These are phyloP conservation scores for Epichloe uncinata DNA, from an alignment of 2,329 filamentous ascomycete genomes.

Conservation along the genomic window DNA sequence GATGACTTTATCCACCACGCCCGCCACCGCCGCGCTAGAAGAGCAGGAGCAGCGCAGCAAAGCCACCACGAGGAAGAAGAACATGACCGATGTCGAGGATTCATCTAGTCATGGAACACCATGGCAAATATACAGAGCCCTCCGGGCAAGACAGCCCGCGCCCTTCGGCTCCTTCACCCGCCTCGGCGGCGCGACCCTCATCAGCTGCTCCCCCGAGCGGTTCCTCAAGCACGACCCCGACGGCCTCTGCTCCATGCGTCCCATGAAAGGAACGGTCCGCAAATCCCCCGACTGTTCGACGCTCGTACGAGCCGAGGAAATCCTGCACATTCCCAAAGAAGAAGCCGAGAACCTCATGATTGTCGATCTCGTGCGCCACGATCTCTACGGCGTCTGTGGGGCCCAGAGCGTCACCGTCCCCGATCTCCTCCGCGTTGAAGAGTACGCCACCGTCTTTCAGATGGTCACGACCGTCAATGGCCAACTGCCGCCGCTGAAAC, in stretches of 20 bases:
- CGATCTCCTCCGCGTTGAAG: constrained; percentile 74
- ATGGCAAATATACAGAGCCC: constrained; percentile 60
- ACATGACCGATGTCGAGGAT: neutral
- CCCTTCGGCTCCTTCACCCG: constrained; percentile 76
- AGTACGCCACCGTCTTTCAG: constrained; percentile 82
- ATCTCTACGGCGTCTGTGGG: constrained; percentile 74
- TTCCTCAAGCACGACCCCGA: constrained; percentile 50
- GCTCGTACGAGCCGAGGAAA: constrained; percentile 54
- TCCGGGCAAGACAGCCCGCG: constrained; percentile 62
- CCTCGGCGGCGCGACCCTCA: constrained; percentile 54
- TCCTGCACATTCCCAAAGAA: constrained; percentile 75
- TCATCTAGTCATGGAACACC: constrained; percentile 20
- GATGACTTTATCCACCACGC: neutral
- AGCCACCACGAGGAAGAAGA: neutral
- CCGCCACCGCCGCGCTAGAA: neutral
- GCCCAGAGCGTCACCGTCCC: constrained; percentile 60
- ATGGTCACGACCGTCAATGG: constrained; percentile 84
- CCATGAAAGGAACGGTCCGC: constrained; percentile 94
- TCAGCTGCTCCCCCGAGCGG: constrained; percentile 79
- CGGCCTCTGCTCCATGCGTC: constrained; percentile 64
- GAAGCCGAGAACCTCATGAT: constrained; percentile 97
- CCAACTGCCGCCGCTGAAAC: constrained; percentile 27
- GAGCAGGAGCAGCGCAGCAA: neutral
- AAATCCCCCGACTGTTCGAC: constrained; percentile 55
- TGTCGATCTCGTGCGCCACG: constrained; percentile 88